Percentiles rank a stretch among this genome's conserved stretches.
These are phyloP conservation scores for Vachellia pachyceras DNA, from an alignment of 306 rosid genomes.

Conservation along the genomic window DNA sequence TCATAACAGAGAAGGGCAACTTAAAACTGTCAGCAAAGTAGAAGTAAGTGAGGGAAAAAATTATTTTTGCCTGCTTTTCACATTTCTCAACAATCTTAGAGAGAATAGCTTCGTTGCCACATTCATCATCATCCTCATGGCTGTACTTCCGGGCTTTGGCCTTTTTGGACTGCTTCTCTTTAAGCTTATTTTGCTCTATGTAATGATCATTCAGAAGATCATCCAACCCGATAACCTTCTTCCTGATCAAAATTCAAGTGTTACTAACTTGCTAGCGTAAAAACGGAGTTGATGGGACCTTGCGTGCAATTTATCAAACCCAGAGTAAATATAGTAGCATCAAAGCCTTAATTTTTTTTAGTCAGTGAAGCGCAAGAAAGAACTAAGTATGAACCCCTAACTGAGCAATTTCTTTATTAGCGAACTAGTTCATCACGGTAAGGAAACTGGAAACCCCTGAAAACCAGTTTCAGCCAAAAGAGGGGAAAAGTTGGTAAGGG, in stretches of 20 bases:
- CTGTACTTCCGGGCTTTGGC: slow-evolving; percentile 42
- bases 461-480: neutral
- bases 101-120: slow-evolving; percentile 64
- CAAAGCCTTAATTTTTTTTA: too few species aligned
- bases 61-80: slow-evolving; percentile 61
- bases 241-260: slow-evolving; percentile 52
- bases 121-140: slow-evolving; percentile 63
- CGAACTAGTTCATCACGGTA: slow-evolving; percentile 19
- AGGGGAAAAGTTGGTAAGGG: neutral
- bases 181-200: slow-evolving; percentile 62
- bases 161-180: slow-evolving; percentile 54
- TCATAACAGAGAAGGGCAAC: slow-evolving; percentile 26
- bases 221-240: slow-evolving; percentile 86
- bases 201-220: slow-evolving; percentile 81
- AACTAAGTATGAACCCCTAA: too few species aligned
- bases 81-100: slow-evolving; percentile 71
- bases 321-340: neutral
- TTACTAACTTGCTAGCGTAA: slow-evolving; percentile 8
- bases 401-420: neutral
- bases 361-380: too few species aligned
- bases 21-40: neutral
- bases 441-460: slow-evolving; percentile 37
- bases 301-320: neutral
- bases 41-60: neutral
- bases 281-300: neutral